Percentiles rank a stretch among this genome's conserved stretches.
Conservation (phyloP, 1,284 basidiomycete species). For the Leccinum fuscescens region DNA sequence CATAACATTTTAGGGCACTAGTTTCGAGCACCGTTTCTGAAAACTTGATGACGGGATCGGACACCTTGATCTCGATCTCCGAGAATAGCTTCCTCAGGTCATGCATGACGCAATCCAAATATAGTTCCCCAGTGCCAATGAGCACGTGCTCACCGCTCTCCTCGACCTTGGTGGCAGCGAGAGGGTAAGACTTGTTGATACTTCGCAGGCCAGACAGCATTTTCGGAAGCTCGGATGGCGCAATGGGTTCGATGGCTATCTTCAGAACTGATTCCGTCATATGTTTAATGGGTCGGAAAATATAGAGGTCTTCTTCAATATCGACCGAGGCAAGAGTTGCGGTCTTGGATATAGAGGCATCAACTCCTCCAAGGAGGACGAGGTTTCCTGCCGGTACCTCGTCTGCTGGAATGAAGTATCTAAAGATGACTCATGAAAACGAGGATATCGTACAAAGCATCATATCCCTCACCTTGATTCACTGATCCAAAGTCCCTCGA, state of each 20-base stretch:
- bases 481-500: constrained; percentile 88
- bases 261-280: constrained; percentile 98
- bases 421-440: constrained; percentile 34
- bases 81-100: constrained; percentile 91
- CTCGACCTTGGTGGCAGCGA: constrained; percentile 94
- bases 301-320: constrained; percentile 83
- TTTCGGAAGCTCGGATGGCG: constrained; percentile 96
- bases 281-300: constrained; percentile 94
- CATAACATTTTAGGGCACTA: constrained; percentile 96
- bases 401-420: constrained; percentile 87
- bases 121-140: constrained; percentile 95
- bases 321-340: constrained; percentile 81
- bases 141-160: constrained; percentile 98
- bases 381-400: constrained; percentile 92
- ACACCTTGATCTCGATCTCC: constrained; percentile 99
- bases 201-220: constrained; percentile 97
- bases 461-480: constrained; percentile 72
- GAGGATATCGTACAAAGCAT: constrained; percentile 2
- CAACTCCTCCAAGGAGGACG: constrained; percentile 89
- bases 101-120: constrained; percentile 96
- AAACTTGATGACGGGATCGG: constrained; percentile 97
- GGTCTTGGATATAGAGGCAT: constrained; percentile 92
- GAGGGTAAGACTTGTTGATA: constrained; percentile 96
- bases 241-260: constrained; percentile 96
- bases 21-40: constrained; percentile 99